Evolutionary conservation across 2,329 filamentous ascomycete genomes (phyloP).

Genomic region (Claviceps maximensis): DNA sequence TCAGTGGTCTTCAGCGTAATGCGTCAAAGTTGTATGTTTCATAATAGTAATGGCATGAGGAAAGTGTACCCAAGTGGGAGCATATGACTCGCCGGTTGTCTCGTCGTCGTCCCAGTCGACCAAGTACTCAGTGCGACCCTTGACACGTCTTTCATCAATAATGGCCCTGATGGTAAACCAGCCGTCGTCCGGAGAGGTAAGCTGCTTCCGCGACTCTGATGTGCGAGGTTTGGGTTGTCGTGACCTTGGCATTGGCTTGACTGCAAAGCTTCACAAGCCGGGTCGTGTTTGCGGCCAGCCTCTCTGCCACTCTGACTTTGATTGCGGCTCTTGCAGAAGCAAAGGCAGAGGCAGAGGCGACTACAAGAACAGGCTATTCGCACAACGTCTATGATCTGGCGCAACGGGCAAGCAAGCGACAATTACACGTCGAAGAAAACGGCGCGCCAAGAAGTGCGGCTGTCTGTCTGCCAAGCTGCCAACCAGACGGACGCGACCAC

Average conservation of each 20-base stretch:
- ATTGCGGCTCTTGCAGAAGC: not conserved
- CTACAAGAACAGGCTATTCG: conserved; percentile 8
- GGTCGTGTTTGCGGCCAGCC: not conserved
- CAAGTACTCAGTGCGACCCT: conserved; percentile 19
- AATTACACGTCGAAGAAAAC: conserved; percentile 19
- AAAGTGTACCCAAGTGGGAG: conserved; percentile 21
- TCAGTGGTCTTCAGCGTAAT: conserved; percentile 13
- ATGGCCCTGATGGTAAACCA: conserved; percentile 25
- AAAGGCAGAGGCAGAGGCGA: not conserved
- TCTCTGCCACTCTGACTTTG: not conserved
- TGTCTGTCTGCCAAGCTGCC: not conserved
- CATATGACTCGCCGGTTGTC: conserved; percentile 19
- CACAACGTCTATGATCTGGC: conserved; percentile 13
- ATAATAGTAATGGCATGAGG: not conserved
- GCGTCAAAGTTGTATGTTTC: not conserved
- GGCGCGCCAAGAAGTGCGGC: conserved; percentile 10
- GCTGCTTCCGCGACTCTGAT: conserved; percentile 11
- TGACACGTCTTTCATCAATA: conserved; percentile 19
- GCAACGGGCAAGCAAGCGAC: conserved; percentile 15
- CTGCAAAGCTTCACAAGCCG: conserved; percentile 1
- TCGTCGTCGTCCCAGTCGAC: conserved; percentile 25
- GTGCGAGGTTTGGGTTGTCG: conserved; percentile 12
- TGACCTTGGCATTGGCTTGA: conserved; percentile 20
- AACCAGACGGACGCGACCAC: not conserved
- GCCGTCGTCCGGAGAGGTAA: conserved; percentile 10